Evolutionary conservation across 441 rosid genomes (phyloP), one percentile per base, ranked within the genome.

Genomic region (Geranium incanum): DNA sequence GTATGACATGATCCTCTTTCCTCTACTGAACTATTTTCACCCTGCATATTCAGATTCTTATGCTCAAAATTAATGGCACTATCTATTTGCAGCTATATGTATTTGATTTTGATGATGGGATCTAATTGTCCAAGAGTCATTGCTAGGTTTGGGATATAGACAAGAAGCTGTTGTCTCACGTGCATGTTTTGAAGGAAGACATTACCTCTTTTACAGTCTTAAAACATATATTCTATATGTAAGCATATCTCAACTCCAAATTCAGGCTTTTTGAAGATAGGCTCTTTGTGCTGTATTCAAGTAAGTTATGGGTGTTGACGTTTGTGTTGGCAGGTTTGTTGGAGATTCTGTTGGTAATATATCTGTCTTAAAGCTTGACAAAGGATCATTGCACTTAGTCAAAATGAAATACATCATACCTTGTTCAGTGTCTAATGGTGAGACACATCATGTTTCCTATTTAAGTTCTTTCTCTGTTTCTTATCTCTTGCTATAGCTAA

Each of bases 121-220:
- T 59, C 50, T 80, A 21, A 76, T 74, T 5, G 74, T 80, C 66
- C 28, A 19, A 71, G 15, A 73, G 55, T 59, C 65, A 6, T 41
- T 65, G 3, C 1, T 78, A 93, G 98, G 96, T 91, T 39, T 94
- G 98, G 98, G 84, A 91, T 70, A 72, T 91, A 68, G 93, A 91
- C 57, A 88, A 79, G 86, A 86, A 83, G 84, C 70, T 79, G 66
- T n/a, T 87, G 82, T 84, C 86, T 72, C 72, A 84, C 70, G 81
- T 84, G 73, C 85, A 87, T 78, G 81, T 67, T 52, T 80, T 78
- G 39, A 81, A 81, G 39, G 85, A 78, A 37, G 87, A 89, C 67
- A 87, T 94, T 60, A 87, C 93, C 41, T 81, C 90, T 78, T 81
- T 91, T 64, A 62, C 83, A 11, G 86, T 89, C 71, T 77, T 91